phyloP scores from a whole-genome alignment of 768 basidiomycete genomes.

The Chalciporus chontae region DNA sequence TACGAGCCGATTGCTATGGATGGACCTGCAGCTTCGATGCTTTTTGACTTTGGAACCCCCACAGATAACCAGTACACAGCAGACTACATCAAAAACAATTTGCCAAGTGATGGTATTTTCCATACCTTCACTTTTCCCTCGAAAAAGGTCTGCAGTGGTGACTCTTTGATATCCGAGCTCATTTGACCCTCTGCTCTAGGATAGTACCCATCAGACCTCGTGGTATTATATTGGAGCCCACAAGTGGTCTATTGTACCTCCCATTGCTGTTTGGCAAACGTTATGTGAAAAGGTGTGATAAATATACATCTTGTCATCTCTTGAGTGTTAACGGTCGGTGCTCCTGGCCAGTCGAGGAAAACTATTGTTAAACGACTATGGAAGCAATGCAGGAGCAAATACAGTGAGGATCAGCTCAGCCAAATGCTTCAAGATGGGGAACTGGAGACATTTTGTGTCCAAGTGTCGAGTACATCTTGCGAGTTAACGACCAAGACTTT shows the following conservation, averaged over 20 bases:
- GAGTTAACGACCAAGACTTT: slow-evolving; percentile 20
- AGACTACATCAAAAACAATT: slow-evolving; percentile 31
- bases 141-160: slow-evolving; percentile 36
- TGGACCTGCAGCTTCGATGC: slow-evolving; percentile 36
- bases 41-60: slow-evolving; percentile 52
- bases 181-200: slow-evolving; percentile 26
- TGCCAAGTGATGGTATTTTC: slow-evolving; percentile 28
- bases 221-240: slow-evolving; percentile 55
- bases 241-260: slow-evolving; percentile 36
- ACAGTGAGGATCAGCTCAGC: slow-evolving; percentile 33
- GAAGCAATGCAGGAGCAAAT: slow-evolving; percentile 32
- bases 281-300: slow-evolving; percentile 33
- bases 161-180: neutral
- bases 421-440: slow-evolving; percentile 37
- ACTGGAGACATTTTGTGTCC: slow-evolving; percentile 45
- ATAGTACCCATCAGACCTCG: slow-evolving; percentile 14
- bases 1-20: slow-evolving; percentile 58
- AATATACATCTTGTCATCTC: neutral
- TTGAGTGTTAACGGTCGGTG: neutral
- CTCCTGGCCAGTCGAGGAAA: slow-evolving; percentile 27
- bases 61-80: slow-evolving; percentile 32
- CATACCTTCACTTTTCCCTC: slow-evolving; percentile 51
- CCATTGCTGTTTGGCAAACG: slow-evolving; percentile 38
- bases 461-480: slow-evolving; percentile 30
- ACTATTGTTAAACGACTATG: slow-evolving; percentile 34